Evolutionary conservation across 1,139 yeast species (phyloP).

Genomic region (Nakaseomyces sp.): DNA sequence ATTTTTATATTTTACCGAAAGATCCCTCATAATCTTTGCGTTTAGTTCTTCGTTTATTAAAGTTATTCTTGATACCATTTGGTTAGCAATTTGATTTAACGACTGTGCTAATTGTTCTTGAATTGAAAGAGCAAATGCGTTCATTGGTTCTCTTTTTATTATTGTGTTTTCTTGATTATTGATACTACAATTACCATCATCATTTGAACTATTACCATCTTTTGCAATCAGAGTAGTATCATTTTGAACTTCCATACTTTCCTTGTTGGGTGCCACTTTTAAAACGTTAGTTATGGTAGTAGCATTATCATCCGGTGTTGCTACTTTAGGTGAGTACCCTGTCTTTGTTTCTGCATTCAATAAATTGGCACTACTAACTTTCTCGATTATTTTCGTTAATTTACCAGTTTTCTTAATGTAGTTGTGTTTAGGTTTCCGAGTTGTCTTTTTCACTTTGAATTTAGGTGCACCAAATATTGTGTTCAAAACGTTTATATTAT

Average conservation of each 20-base stretch:
- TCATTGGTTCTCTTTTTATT: slow-evolving; percentile 5
- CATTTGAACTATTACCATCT: neutral
- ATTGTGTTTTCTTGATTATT: neutral
- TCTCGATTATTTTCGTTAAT: neutral
- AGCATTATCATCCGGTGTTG: neutral
- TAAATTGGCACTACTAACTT: neutral
- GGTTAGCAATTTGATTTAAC: slow-evolving; percentile 30
- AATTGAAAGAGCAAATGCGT: slow-evolving; percentile 29
- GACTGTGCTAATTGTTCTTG: slow-evolving; percentile 33
- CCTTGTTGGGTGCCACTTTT: too few relatives aligned
- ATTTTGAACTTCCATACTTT: neutral
- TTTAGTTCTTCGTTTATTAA: slow-evolving; percentile 33
- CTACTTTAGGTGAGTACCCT: neutral
- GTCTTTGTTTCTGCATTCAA: neutral
- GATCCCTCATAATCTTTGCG: slow-evolving; percentile 28
- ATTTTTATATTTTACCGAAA: slow-evolving; percentile 30
- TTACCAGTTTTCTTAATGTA: neutral
- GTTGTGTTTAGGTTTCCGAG: neutral
- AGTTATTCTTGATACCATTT: slow-evolving; percentile 29
- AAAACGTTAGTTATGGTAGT: neutral
- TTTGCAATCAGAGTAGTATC: neutral
- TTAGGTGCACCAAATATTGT: slow-evolving; percentile 16
- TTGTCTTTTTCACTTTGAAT: neutral
- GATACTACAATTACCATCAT: neutral
- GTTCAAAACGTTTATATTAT: slow-evolving; percentile 16